A percentile compares a stretch with the other conserved stretches of the same genome.
Conservation (phyloP, 257 asterid genomes). For the Catharanthus roseus region DNA sequence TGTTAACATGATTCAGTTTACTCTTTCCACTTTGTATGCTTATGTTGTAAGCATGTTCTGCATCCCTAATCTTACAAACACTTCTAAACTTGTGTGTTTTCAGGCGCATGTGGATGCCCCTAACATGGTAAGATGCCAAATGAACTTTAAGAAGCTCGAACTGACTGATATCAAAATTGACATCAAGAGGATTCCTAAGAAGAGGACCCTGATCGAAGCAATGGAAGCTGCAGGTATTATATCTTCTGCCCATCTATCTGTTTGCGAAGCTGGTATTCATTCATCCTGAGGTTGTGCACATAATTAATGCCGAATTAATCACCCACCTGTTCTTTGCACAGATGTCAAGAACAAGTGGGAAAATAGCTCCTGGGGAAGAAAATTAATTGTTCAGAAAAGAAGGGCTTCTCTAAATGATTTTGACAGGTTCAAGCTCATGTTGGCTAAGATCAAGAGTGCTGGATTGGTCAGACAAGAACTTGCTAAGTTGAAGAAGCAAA, state of each 20-base stretch:
- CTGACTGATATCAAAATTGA: conserved; percentile 89
- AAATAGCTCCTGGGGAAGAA: conserved; percentile 92
- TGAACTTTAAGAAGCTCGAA: conserved; percentile 87
- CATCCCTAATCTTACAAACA: background rate
- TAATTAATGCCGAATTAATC: background rate
- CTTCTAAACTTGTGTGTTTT: background rate
- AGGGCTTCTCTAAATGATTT: conserved; percentile 81
- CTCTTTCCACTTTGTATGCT: background rate
- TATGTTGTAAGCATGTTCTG: background rate
- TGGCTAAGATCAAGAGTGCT: conserved; percentile 88
- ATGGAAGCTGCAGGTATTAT: conserved; percentile 84
- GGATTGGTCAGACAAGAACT: conserved; percentile 86
- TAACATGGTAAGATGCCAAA: conserved; percentile 83
- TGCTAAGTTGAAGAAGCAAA: conserved; percentile 64
- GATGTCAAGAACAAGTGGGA: conserved; percentile 94
- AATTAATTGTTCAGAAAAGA: conserved; percentile 83
- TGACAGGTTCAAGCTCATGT: conserved; percentile 83
- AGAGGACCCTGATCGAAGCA: conserved; percentile 72
- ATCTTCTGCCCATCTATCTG: background rate
- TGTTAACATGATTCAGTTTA: background rate
- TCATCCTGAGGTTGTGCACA: background rate
- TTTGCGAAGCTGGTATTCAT: background rate
- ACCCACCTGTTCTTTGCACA: conserved; percentile 15
- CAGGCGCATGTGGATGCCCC: conserved; percentile 96
- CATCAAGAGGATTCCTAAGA: conserved; percentile 76